Base-by-base conservation (phyloP, 2,329 filamentous ascomycete species). In the Atkinsonella hypoxylon region DNA sequence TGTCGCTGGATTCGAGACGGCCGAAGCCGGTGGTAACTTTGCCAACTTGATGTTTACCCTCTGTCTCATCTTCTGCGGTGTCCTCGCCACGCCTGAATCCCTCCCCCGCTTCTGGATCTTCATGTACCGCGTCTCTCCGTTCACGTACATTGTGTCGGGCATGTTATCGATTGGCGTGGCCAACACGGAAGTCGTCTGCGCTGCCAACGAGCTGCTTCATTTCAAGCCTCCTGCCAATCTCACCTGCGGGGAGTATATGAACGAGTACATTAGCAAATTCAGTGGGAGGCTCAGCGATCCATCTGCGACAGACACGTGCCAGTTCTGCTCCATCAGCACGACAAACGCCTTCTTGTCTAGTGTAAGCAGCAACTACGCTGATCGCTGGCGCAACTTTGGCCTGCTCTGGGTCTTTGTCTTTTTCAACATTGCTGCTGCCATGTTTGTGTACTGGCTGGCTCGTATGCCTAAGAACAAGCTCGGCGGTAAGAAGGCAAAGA, bases 61-160 rank as follows among this genome's bases (percentile, higher is more conserved):
- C 50, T 81, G 76, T 53, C 72, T 90, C 49, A 78, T 88, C 59
- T 91, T 90, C 75, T 87, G 82, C 60, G 75, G 83, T 74, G 83
- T 93, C 47, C 76, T 94, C 54, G 81, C 82, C 30, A 70, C 71
- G 6, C 83, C 84, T 0, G 65, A 69, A 2, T 65, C 68, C 2
- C 75, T 91, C 34, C 85, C 87, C 0, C 70, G 78, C 6, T 89
- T 90, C 74, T 91, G 87, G 85, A 82, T 84, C 58, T 89, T 89
- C 72, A 87, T 89, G 82, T 56, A 91, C 67, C 79, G 85, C 45
- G 69, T 89, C 46, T 89, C 83, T 0, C 89, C 89, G 0, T 86
- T 95, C 58, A 90, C 85, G 0, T 95, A 95, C 63, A 70, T 93
- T 15, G 79, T 91, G 26, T 76, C 77, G 10, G 86, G 82, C 20